Base-by-base conservation (phyloP, 2,329 filamentous ascomycete genomes). In the Cytospora chrysosperma region DNA sequence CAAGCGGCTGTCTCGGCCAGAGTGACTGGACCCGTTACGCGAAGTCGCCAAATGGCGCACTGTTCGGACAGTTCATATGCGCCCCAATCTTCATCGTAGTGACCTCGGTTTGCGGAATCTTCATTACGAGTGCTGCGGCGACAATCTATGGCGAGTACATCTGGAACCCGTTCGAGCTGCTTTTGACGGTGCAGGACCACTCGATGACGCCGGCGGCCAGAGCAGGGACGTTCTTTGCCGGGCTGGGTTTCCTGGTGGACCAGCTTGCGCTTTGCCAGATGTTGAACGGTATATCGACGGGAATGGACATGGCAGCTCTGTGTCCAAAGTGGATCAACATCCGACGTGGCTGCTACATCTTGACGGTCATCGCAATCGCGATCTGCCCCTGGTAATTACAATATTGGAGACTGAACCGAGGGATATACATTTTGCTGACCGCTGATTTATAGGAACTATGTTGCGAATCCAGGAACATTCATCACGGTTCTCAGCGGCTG, bases 321-420 rank as follows among this genome's bases (percentile, higher is more conserved):
- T 76, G 75, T 21, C 80, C 81, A 0, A 73, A 73, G 49, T 82
- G 75, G 67, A 76, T 83, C 69, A 82, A 80, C 65, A 82, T 82
- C 56, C 72, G 79, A 21, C 74, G 81, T 9, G 81, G 81, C 5
- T 75, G 75, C 15, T 78, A 78, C 62, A 70, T 82, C 26, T 75
- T 76, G 4, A 74, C 76, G 1, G 64, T 79, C 9, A 70, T 80
- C 26, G 75, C 73, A 7, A 74, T 78, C 26, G 73, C 74, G 3
- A 74, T 77, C 37, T 77, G 76, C 61, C 81, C 81, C 0, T 83
- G 80, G 80, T 47, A 57, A 40, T 5, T 34, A 34, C 32, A 34
- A 13, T 34, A 15, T 32, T 15, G 15, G 19, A 40, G n/a, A n/a
- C 2, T n/a, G 17, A n/a, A 34, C 4, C 9, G 19, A 40, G 1